A percentile compares a stretch with the other conserved stretches of the same genome.
These are phyloP conservation scores for Claviceps fusiformis DNA, from an alignment of 2,329 filamentous ascomycete genomes.

Conservation along the genomic window DNA sequence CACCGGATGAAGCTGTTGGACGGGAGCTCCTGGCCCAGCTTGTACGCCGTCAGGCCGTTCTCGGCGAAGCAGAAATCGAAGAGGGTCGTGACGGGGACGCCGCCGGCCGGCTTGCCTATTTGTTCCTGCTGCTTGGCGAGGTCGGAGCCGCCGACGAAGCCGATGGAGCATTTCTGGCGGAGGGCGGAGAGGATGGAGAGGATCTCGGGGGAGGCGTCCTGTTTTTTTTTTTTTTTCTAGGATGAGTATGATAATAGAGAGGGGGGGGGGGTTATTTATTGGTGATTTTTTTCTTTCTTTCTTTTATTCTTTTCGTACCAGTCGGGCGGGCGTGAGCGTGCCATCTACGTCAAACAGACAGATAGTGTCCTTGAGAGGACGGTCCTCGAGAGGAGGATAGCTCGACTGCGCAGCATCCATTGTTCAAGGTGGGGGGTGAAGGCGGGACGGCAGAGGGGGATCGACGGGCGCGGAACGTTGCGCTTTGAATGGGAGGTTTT, in stretches of 20 bases:
- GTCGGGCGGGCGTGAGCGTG: conserved; percentile 73
- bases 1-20: conserved; percentile 81
- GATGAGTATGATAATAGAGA: background rate
- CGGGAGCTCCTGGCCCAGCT: conserved; percentile 61
- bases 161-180: conserved; percentile 78
- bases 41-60: conserved; percentile 88
- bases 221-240: background rate
- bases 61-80: conserved; percentile 98
- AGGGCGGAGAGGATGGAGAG: conserved; percentile 65
- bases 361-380: conserved; percentile 85
- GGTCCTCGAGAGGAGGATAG: conserved; percentile 66
- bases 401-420: conserved; percentile 28
- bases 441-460: background rate
- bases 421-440: background rate
- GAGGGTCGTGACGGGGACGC: conserved; percentile 59
- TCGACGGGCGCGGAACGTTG: too few species aligned
- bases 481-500: too few species aligned
- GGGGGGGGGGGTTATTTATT: background rate
- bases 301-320: conserved; percentile 34
- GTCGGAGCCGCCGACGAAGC: conserved; percentile 87
- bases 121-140: conserved; percentile 93
- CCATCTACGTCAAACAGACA: conserved; percentile 93
- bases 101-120: conserved; percentile 51
- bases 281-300: too few species aligned
- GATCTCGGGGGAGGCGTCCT: conserved; percentile 69